Evolutionary conservation across 768 basidiomycete species (phyloP), one percentile per base, ranked within the genome.

Genomic region (Lactifluus hygrophoroides): DNA sequence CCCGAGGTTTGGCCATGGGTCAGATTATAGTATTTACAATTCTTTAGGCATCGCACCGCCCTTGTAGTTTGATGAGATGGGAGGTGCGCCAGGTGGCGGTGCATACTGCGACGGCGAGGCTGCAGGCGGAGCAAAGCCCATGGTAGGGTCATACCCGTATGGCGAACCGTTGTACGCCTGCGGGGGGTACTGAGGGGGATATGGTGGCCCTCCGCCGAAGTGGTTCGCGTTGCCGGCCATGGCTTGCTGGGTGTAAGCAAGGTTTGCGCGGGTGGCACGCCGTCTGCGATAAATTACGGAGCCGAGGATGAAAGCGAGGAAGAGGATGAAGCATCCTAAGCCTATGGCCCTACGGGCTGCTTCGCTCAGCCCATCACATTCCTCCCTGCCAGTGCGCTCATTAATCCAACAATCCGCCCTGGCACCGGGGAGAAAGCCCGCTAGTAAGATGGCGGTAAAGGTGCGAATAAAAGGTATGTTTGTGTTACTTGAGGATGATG

Each of bases 161-260:
- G 43, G 43, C 0, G 16, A 11, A 7, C 11, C 10, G 27, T 32
- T 32, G 23, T 60, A 28, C 1, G 54, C 30, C 21, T 35, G 53
- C 1, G 58, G 58, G 4, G 58, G 58, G 23, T 56, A 60, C 40
- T 60, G 58, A 5, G 58, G 58, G 8, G 1, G 7, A 5, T 21
- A 53, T 3, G 44, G 27, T 8, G 28, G 23, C 42, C 0, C 42
- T 43, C 2, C 30, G 8, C 14, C 32, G 5, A 42, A 55, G 6
- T 17, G 45, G 9, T 17, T 23, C 3, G 19, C 38, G 1, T 2
- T 23, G 1, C 10, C 32, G 4, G 10, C n/a, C n/a, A n/a, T n/a
- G n/a, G n/a, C 11, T 9, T 59, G 57, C 1, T 45, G 46, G 23
- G n/a, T 5, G 27, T 45, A 60, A 4, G 42, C 48, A 0, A 60